Conservation (phyloP, 2,329 filamentous ascomycete species). For the Phaeosphaeria sp. region DNA sequence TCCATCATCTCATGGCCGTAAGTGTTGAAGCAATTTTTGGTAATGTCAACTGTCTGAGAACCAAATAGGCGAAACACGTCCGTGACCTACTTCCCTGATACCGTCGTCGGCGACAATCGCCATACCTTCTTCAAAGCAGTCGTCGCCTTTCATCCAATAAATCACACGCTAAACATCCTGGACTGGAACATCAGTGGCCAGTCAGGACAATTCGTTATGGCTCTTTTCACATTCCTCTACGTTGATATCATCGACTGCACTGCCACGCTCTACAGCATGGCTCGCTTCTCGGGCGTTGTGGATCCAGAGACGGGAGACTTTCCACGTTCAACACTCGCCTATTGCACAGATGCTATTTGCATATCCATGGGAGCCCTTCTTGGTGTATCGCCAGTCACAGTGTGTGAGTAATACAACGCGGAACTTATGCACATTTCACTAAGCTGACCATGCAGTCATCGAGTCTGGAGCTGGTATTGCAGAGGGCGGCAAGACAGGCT, state of each 20-base stretch:
- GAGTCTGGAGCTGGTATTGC: conserved; percentile 88
- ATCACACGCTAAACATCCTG: conserved; percentile 71
- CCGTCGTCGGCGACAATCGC: conserved; percentile 66
- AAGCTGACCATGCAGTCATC: conserved; percentile 57
- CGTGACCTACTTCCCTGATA: conserved; percentile 82
- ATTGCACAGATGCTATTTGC: conserved; percentile 81
- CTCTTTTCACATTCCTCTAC: conserved; percentile 88
- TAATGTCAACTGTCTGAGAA: conserved; percentile 20
- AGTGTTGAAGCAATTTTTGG: conserved; percentile 18
- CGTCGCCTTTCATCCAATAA: conserved; percentile 79
- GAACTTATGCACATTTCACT: neutral
- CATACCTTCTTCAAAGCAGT: conserved; percentile 90
- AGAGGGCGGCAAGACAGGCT: conserved; percentile 82
- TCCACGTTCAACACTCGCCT: conserved; percentile 82
- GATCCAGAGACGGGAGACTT: conserved; percentile 85
- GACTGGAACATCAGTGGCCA: conserved; percentile 73
- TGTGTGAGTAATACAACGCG: conserved; percentile 52
- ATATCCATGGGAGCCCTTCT: conserved; percentile 83
- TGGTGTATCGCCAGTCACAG: conserved; percentile 80
- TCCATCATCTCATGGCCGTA: conserved; percentile 86
- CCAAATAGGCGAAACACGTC: conserved; percentile 63
- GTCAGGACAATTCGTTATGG: conserved; percentile 77
- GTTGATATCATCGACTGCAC: conserved; percentile 90
- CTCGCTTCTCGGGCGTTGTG: conserved; percentile 79
- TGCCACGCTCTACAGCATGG: conserved; percentile 88